Percentiles rank a stretch among this genome's conserved stretches.
phyloP scores from a whole-genome alignment of 805 yeast genomes.

The Metschnikowia hibisci region DNA sequence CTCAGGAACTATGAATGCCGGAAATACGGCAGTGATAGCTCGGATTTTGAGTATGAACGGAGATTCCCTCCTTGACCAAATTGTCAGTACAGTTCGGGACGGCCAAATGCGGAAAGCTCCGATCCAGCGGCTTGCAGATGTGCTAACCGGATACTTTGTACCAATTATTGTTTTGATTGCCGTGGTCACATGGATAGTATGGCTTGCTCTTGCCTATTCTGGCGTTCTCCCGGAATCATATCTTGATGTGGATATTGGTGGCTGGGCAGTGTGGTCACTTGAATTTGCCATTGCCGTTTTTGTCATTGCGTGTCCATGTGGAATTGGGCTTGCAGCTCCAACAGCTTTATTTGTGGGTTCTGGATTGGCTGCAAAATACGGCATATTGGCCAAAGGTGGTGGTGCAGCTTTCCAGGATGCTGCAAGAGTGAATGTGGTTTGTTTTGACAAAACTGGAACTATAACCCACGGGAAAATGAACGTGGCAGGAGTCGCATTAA shows the following conservation, averaged over 20 bases:
- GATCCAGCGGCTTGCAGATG: conserved; percentile 66
- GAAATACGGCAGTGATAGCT: conserved; percentile 51
- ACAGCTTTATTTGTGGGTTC: conserved; percentile 79
- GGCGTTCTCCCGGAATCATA: conserved; percentile 53
- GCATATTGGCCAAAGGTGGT: conserved; percentile 74
- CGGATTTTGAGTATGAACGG: conserved; percentile 57
- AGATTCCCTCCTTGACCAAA: conserved; percentile 64
- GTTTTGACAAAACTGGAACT: conserved; percentile 80
- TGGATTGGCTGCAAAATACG: conserved; percentile 73
- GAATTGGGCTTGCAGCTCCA: conserved; percentile 81
- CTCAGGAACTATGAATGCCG: conserved; percentile 69
- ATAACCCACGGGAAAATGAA: conserved; percentile 61
- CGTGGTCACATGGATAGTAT: conserved; percentile 60
- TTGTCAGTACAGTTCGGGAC: conserved; percentile 63
- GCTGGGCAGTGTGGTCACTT: conserved; percentile 75
- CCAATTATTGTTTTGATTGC: conserved; percentile 64
- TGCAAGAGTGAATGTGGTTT: conserved; percentile 55
- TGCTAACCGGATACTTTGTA: conserved; percentile 66
- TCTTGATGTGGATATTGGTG: conserved; percentile 63
- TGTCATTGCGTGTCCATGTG: conserved; percentile 85
- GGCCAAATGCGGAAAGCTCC: conserved; percentile 75
- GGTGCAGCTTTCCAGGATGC: conserved; percentile 82
- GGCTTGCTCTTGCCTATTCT: conserved; percentile 57
- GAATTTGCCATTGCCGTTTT: conserved; percentile 76
- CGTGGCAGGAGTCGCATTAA: conserved; percentile 47